A percentile compares a stretch with the other conserved stretches of the same genome.
phyloP scores from a whole-genome alignment of 495 filamentous ascomycete genomes.

The Xylona heveae region DNA sequence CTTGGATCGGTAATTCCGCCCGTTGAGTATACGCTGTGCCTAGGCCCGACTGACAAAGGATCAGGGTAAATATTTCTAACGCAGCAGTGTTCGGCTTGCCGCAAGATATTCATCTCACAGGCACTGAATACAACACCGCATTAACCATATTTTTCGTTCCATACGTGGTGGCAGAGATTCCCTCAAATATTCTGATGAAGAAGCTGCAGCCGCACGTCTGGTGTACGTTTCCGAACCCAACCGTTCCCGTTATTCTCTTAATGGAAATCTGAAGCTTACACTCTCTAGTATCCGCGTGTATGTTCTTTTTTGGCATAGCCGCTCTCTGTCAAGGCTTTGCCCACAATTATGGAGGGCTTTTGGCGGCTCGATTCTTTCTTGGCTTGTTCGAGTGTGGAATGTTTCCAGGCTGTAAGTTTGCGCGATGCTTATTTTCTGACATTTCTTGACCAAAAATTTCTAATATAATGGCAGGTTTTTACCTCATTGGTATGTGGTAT shows the following conservation, averaged over 20 bases:
- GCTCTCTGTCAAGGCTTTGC: conserved; percentile 65
- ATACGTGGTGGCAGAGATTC: conserved; percentile 74
- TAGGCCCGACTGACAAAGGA: too few relatives aligned
- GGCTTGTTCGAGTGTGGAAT: conserved; percentile 50
- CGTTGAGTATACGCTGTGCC: too few relatives aligned
- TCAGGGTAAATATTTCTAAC: conserved; percentile 22
- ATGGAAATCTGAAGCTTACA: not conserved
- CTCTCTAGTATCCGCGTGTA: conserved; percentile 38
- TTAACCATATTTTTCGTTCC: conserved; percentile 85
- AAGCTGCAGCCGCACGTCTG: conserved; percentile 62
- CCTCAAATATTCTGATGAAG: conserved; percentile 74
- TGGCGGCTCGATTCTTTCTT: conserved; percentile 28
- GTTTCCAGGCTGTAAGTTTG: conserved; percentile 43
- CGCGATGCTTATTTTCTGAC: not conserved
- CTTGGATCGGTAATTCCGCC: conserved; percentile 51
- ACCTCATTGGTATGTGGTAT: conserved; percentile 75
- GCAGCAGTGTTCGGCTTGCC: conserved; percentile 38
- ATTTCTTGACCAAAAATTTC: conserved; percentile 2
- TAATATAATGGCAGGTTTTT: conserved; percentile 31
- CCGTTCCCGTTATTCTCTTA: conserved; percentile 5
- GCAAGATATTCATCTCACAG: conserved; percentile 35
- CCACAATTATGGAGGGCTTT: conserved; percentile 25
- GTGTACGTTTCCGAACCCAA: conserved; percentile 12
- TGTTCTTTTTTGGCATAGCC: conserved; percentile 64
- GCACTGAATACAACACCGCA: conserved; percentile 53